Evolutionary conservation across 2,329 filamentous ascomycete genomes (phyloP), one percentile per base, ranked within the genome.

Genomic region (Fusarium irregulare): DNA sequence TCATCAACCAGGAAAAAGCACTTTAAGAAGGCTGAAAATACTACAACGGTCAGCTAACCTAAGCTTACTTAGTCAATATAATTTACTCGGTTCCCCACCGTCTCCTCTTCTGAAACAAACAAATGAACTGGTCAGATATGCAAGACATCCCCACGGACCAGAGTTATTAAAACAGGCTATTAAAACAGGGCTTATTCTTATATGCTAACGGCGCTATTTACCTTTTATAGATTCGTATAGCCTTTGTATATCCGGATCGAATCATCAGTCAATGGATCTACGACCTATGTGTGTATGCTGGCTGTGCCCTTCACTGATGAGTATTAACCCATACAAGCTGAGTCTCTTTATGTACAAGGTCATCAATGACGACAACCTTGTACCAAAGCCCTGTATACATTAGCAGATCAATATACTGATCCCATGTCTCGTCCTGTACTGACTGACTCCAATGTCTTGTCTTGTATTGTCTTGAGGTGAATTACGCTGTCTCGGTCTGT

Each of bases 401-500:
- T 20, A n/a, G n/a, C 9, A 10, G 21, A 13, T 16, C 20, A 50
- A 25, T 27, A 23, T 41, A 50, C 20, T 50, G 14, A 37, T 37
- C 6, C 23, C 34, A 25, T 53, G 49, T 51, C 18, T 42, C 49
- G 49, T 51, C 30, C n/a, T 44, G 13, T 44, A 44, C 21, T 44
- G 20, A 23, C 12, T 16, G 20, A 23, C 13, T 18, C 34, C 34
- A n/a, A 37, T 40, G 34, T 53, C 34, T 53, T 16, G 20, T 42
- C 49, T 12, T 27, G 18, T 37, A n/a, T 18, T 60, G 62, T 65
- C 66, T 66, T 59, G 58, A 57, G 54, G 30, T 53, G 44, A 66
- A 58, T 56, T 66, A 49, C 51, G 54, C 54, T 73, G 73, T 74
- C 70, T 75, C 68, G 64, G 64, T 71, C 58, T 53, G 62, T 73